Evolutionary conservation across 306 rosid species (phyloP), one percentile per base, ranked within the genome.

Genomic region (Sesbania bispinosa): DNA sequence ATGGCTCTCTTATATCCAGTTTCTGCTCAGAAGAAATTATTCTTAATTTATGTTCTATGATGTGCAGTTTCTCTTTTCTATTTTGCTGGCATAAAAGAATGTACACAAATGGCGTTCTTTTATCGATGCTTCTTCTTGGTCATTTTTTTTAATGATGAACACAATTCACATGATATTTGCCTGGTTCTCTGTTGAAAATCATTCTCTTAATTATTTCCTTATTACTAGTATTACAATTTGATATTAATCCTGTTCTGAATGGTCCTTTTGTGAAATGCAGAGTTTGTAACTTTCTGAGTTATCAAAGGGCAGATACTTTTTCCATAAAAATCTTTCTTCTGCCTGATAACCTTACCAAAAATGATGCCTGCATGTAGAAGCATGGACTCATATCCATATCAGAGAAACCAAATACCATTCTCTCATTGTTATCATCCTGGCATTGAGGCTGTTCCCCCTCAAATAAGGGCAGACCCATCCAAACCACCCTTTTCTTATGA

Each of bases 361-460:
- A 88, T 90, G 90, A 75, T 88, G 61, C 96, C 96, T 30, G 47
- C 53, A 19, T 81, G 74, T 67, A 21, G 84, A 50, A 69, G 36
- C 67, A 67, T 77, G 82, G 93, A 90, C 45, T 83, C 96, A 11
- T 63, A 72, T 61, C 90, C 98, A 0, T 75, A 79, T 67, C 82
- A 81, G 4, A 87, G 54, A 33, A 74, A 52, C 74, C 90, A 73
- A 36, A 76, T 59, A 14, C 76, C 85, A 13, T 65, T 47, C 7
- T 29, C 75, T 52, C 78, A 73, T 18, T 75, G 45, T 50, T 77
- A 62, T 46, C 67, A 48, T n/a, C 78, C 84, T 13, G 32, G 52
- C 7, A 32, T 48, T 32, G 86, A 80, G 13, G 32, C 58, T 6
- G 2, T 77, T 39, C 80, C 85, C 10, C 64, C 88, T 73, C 86